A percentile compares a stretch with the other conserved stretches of the same genome.
phyloP scores from a whole-genome alignment of 2,329 filamentous ascomycete species.

The Stagonosporopsis cucurbitacearum region DNA sequence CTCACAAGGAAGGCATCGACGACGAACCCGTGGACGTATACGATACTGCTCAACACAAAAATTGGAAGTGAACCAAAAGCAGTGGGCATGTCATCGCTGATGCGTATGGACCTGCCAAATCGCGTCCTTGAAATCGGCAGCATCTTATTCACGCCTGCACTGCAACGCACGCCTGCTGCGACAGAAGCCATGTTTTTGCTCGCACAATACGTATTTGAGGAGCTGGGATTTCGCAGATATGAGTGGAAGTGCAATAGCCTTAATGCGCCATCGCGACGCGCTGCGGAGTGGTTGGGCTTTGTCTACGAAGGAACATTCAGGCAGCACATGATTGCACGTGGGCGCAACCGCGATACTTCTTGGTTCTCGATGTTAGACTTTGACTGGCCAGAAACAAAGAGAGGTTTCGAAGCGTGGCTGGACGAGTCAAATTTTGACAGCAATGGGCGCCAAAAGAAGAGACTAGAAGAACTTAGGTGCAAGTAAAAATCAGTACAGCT shows the following conservation, averaged over 20 bases:
- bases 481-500: no score
- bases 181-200: constrained; percentile 67
- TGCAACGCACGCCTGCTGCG: constrained; percentile 62
- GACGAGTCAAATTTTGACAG: constrained; percentile 62
- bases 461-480: constrained; percentile 48
- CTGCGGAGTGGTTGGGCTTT: constrained; percentile 66
- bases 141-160: constrained; percentile 57
- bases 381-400: constrained; percentile 62
- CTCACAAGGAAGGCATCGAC: constrained; percentile 13
- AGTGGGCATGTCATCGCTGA: constrained; percentile 46
- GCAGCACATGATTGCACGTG: constrained; percentile 67
- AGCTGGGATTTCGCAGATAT: constrained; percentile 61
- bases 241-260: constrained; percentile 70
- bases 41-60: constrained; percentile 6
- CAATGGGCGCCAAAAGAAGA: constrained; percentile 59
- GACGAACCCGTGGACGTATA: constrained; percentile 24
- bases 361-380: constrained; percentile 66
- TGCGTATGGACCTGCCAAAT: constrained; percentile 47
- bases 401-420: constrained; percentile 63
- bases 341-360: constrained; percentile 63
- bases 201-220: constrained; percentile 60
- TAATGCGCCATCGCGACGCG: constrained; percentile 61
- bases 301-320: constrained; percentile 65
- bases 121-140: constrained; percentile 64
- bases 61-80: background rate